Percentiles rank a stretch among this genome's conserved stretches.
Evolutionary conservation across 2,329 filamentous ascomycete species (phyloP).

Genomic region (Penicillium griseofulvum): DNA sequence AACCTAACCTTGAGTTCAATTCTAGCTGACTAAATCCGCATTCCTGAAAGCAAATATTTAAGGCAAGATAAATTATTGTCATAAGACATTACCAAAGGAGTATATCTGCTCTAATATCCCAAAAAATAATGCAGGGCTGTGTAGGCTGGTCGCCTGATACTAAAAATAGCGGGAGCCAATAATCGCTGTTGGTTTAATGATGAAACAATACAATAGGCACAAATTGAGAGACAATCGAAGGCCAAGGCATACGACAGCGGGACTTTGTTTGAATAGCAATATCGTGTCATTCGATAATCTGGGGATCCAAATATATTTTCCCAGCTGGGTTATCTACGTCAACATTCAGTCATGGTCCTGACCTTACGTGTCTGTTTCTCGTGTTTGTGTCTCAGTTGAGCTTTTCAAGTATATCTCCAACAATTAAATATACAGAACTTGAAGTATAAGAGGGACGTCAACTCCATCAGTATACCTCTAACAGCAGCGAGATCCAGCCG

Average conservation of each 20-base stretch:
- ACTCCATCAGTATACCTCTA: background rate
- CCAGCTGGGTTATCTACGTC: background rate
- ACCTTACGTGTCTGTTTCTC: background rate
- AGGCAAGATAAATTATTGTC: background rate
- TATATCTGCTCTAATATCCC: background rate
- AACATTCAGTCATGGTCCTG: background rate
- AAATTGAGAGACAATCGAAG: background rate
- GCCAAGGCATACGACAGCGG: background rate
- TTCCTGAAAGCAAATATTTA: background rate
- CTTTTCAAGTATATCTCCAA: background rate
- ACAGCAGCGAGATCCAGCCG: background rate
- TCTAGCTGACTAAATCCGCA: background rate
- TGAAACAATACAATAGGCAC: background rate
- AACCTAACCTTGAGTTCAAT: background rate
- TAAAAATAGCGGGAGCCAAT: background rate
- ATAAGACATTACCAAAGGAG: background rate
- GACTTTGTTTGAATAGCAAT: background rate
- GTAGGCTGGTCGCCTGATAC: background rate
- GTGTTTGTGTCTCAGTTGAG: background rate
- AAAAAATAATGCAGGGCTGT: slow-evolving; percentile 1
- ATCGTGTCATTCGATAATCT: background rate
- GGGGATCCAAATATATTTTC: background rate
- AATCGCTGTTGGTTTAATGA: too few relatives aligned
- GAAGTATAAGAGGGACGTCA: slow-evolving; percentile 1
- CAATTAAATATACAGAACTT: background rate